These are phyloP conservation scores for Peterozyma toletana DNA, from an alignment of 805 yeast species.

Conservation along the genomic window DNA sequence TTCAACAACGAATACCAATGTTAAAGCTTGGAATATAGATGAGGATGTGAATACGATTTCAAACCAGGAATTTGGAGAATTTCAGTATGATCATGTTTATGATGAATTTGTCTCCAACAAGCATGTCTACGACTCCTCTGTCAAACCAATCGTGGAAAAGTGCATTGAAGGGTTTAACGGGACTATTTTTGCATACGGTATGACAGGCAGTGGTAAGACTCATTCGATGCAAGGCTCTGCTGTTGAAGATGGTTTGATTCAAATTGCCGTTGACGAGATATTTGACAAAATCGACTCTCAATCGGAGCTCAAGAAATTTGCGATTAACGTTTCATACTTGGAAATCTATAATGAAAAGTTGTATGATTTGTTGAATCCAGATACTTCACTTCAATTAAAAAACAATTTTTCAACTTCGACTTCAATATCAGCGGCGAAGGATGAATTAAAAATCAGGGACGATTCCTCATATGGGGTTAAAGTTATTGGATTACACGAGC, in stretches of 20 bases:
- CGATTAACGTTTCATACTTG: conserved; percentile 61
- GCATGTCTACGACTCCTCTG: conserved; percentile 54
- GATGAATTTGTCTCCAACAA: conserved; percentile 44
- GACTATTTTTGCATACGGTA: conserved; percentile 89
- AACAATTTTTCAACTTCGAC: conserved; percentile 1
- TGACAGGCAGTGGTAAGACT: conserved; percentile 93
- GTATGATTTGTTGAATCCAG: conserved; percentile 59
- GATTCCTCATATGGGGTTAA: conserved; percentile 65
- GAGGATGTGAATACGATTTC: conserved; percentile 29
- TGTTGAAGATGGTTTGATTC: conserved; percentile 63
- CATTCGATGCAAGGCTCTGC: conserved; percentile 74
- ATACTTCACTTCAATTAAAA: conserved; percentile 16
- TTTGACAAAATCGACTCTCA: conserved; percentile 37
- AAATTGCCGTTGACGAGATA: conserved; percentile 54
- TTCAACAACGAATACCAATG: conserved; percentile 5
- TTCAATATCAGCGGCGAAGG: conserved; percentile 10
- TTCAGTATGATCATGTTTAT: conserved; percentile 75
- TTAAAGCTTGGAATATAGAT: conserved; percentile 38
- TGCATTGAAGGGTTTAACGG: conserved; percentile 75
- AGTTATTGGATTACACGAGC: conserved; percentile 68
- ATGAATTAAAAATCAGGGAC: conserved; percentile 73
- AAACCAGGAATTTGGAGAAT: conserved; percentile 54
- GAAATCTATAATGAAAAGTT: conserved; percentile 87
- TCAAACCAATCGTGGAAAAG: conserved; percentile 42
- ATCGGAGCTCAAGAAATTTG: conserved; percentile 24